Percentiles rank a stretch among this genome's conserved stretches.
Conservation (phyloP, 305 asterid species). For the Stenogyne calaminthoides region DNA sequence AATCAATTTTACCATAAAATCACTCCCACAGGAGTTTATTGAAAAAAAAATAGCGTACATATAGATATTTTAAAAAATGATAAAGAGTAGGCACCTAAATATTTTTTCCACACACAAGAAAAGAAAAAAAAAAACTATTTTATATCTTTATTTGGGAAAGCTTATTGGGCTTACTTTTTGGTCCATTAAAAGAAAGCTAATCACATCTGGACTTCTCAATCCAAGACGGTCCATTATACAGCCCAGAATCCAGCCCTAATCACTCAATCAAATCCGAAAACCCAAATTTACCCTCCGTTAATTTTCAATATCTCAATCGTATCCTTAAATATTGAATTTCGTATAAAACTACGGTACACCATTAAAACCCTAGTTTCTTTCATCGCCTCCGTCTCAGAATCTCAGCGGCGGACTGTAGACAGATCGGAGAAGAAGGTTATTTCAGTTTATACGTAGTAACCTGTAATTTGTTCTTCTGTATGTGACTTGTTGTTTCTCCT, state of each 20-base stretch:
- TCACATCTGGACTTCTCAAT: neutral
- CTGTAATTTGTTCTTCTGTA: too few species aligned
- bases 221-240: constrained; percentile 2
- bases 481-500: neutral
- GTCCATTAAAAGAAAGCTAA: neutral
- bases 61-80: too few species aligned
- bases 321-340: constrained; percentile 16
- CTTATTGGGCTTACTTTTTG: neutral
- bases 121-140: too few species aligned
- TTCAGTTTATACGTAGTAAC: neutral
- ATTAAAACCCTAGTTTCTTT: constrained; percentile 44
- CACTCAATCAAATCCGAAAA: neutral
- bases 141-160: neutral
- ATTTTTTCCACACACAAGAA: too few species aligned
- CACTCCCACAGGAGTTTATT: too few species aligned
- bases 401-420: constrained; percentile 27
- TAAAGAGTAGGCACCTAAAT: too few species aligned
- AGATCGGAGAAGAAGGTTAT: constrained; percentile 41
- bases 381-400: constrained; percentile 31
- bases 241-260: constrained; percentile 11
- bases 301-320: constrained; percentile 8
- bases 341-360: constrained; percentile 20
- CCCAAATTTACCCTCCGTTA: constrained; percentile 20
- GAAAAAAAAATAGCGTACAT: too few species aligned
- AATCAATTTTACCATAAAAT: too few species aligned